Evolutionary conservation across 805 yeast species (phyloP), one percentile per base, ranked within the genome.

Genomic region (Saccharomyces paradoxus): DNA sequence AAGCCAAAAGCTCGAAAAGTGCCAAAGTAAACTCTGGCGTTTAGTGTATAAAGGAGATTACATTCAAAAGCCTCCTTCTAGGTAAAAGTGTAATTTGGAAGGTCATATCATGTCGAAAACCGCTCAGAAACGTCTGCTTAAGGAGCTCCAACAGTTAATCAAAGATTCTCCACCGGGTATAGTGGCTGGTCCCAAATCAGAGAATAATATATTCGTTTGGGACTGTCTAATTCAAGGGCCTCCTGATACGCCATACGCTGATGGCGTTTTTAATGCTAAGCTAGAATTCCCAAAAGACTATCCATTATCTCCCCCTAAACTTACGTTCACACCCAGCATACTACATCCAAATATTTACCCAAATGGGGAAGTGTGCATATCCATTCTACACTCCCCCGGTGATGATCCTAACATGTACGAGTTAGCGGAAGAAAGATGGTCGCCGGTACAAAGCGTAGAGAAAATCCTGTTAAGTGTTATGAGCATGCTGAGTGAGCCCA

Each of bases 381-480:
- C 96, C 14, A 94, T 94, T 50, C 76, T 94, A 60, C 99, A 94
- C 68, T 83, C 97, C 1, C 96, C 98, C 0, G 99, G 99, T 10
- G 96, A 91, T 63, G 99, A 94, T 70, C 98, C 99, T 22, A 82
- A 90, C 69, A 90, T 86, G 78, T 94, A 94, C 72, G 99, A 94
- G 70, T 73, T 88, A 30, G 96, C 98, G 0, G 95, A 91, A 62
- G 99, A 94, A 72, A 77, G 99, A 60, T 94, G 99, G 99, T 87
- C 96, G 6, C 99, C 99, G 0, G 91, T 94, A 30, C 99, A 94
- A 70, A 87, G 96, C 67, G 91, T 94, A n/a, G 99, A 94, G 72
- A 94, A 94, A 78, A 94, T 94, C 57, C 75, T 94, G 57, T 73
- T 94, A 56, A 86, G 96, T 70, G 98, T 94, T 24, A 82, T 91